Evolutionary conservation across 257 asterid genomes (phyloP), one percentile per base, ranked within the genome.

Genomic region (Gentiana dahurica): DNA sequence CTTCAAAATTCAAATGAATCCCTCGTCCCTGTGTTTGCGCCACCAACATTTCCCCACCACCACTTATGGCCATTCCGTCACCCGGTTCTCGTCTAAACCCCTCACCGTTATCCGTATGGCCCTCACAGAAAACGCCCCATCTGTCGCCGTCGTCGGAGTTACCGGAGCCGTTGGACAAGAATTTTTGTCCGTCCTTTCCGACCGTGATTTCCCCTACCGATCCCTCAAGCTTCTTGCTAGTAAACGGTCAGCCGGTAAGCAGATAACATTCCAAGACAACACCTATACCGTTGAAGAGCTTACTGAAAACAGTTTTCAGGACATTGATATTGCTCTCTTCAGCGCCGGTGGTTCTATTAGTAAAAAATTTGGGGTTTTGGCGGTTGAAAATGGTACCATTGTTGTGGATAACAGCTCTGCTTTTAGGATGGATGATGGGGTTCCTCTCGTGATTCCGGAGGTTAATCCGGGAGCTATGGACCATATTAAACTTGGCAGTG

Each of bases 351-450:
- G 97, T 51, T 80, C 96, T 24, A 84, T 87, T 11, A 90, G 97
- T 67, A 86, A 90, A 79, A 82, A 84, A 55, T 87, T 74, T 57
- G 96, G 89, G 55, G 96, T 94, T 0, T 49, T 87, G 4, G 98
- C 98, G 2, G 95, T 73, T 2, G 77, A 70, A 48, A 81, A 81
- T 51, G 98, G 96, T 41, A 46, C 81, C 34, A 54, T 90, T 70
- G 98, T 90, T 1, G 98, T 90, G 66, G 98, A 90, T 75, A 90
- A 90, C 67, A 90, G 98, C 81, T 90, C 96, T 1, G 98, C 98
- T 2, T 90, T 90, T 71, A 76, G 98, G 69, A 90, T 90, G 98
- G 89, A 71, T 48, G 95, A 82, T 4, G 93, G 86, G 12, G 65
- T 84, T 37, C 98, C 95, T 2, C 82, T 90, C 2, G 96, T 90